These are phyloP conservation scores for Prototheca stagnorum DNA, from an alignment of 163 green algal species.

Conservation along the genomic window DNA sequence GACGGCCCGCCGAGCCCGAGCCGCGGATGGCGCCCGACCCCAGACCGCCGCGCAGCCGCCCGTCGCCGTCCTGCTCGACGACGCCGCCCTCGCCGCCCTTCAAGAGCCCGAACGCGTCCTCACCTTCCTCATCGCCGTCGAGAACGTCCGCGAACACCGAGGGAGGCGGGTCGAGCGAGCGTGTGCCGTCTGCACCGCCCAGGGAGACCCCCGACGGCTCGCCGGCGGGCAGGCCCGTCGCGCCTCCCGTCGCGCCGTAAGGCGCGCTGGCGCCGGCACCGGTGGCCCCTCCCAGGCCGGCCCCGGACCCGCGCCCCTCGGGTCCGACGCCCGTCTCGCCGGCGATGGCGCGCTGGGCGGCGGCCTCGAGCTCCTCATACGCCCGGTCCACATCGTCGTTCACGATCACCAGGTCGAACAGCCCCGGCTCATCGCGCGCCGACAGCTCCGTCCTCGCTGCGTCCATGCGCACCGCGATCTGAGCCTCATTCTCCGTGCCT, in stretches of 20 bases:
- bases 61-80: too few species aligned
- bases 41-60: too few species aligned
- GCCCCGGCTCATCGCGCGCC: conserved; percentile 37
- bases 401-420: conserved; percentile 82
- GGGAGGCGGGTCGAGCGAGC: too few species aligned
- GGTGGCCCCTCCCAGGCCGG: neutral
- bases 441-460: conserved; percentile 68
- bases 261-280: too few species aligned
- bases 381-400: conserved; percentile 69
- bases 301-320: neutral
- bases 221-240: neutral
- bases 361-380: conserved; percentile 14
- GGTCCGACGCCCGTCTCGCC: conserved; percentile 8
- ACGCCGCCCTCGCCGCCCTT: too few species aligned
- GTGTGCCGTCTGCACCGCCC: neutral
- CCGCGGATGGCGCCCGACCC: too few species aligned
- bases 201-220: neutral
- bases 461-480: conserved; percentile 57
- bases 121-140: too few species aligned
- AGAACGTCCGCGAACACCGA: too few species aligned
- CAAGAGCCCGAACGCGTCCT: too few species aligned
- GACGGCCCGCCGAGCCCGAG: too few species aligned
- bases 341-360: conserved; percentile 17
- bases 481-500: conserved; percentile 73
- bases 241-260: neutral